These are phyloP conservation scores for Corylus heterophylla DNA, from an alignment of 306 rosid species.

Conservation along the genomic window DNA sequence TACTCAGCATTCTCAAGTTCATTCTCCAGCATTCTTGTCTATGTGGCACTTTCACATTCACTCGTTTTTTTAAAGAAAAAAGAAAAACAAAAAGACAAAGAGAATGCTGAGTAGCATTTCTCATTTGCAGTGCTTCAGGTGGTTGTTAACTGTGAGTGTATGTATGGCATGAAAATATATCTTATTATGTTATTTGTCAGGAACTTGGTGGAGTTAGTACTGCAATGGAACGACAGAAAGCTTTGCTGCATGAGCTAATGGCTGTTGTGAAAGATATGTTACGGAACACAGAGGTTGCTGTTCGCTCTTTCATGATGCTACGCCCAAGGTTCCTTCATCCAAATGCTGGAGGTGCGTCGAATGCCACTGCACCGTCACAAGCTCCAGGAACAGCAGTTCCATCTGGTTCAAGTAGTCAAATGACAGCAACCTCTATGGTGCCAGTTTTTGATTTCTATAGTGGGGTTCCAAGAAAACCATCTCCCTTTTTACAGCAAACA, in stretches of 20 bases:
- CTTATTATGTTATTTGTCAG: constrained; percentile 42
- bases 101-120: no score
- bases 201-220: constrained; percentile 94
- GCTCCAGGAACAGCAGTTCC: constrained; percentile 50
- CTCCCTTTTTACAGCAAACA: constrained; percentile 86
- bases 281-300: constrained; percentile 86
- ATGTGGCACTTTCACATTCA: no score
- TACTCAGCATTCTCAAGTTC: no score
- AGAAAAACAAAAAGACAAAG: no score
- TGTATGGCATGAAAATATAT: constrained; percentile 11
- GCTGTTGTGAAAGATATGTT: constrained; percentile 71
- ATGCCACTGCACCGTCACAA: constrained; percentile 72
- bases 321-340: constrained; percentile 85
- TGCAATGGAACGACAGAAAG: constrained; percentile 83
- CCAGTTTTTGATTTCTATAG: constrained; percentile 92
- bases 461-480: constrained; percentile 93
- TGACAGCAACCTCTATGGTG: constrained; percentile 53
- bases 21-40: no score
- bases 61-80: no score
- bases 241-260: constrained; percentile 74
- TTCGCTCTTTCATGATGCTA: constrained; percentile 93
- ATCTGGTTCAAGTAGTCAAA: constrained; percentile 59
- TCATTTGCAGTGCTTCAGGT: background rate
- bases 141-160: constrained; percentile 8
- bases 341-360: constrained; percentile 61